Base-by-base conservation (phyloP, 2,329 filamentous ascomycete species). In the Ceratocystis harringtonii region DNA sequence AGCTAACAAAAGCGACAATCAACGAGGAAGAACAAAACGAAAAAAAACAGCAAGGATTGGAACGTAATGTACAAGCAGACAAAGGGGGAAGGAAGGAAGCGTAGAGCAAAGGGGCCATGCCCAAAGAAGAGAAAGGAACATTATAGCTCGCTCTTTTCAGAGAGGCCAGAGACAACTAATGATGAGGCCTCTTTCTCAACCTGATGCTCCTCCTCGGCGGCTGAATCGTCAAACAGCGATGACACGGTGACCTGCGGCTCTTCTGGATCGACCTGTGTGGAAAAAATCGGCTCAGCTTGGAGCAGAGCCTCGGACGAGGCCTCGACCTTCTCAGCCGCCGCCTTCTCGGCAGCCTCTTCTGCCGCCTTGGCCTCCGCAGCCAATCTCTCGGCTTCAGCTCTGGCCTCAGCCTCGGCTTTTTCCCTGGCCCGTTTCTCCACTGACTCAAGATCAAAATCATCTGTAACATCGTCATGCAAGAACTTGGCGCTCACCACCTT, bases 401-500 rank as follows among this genome's bases (percentile, higher is more conserved):
- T 12, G 44, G 72, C 70, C 65, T 71, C 70, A n/a, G 72, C 71
- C 69, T 75, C 71, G 4, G 74, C 71, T 2, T 74, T 76, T 2
- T 72, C 77, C 55, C 81, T 79, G 5, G 79, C 83, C 22, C 82
- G 81, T 8, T 80, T 76, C 62, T 84, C 82, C 71, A 88, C 81
- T 17, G 77, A 77, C 62, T 86, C 85, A 58, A 82, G 84, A 61
- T 87, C 85, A 71, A 95, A 97, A 72, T 95, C 85, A 63, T 94
- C 85, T 12, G 84, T 86, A 1, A 81, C 77, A 73, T 97, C 92
- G 44, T 80, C 77, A 6, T 89, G 85, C 45, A 81, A 79, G 50
- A 96, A 82, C 77, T 97, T 97, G 86, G 88, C 95, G 67, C 81
- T 81, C 6, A 88, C 89, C 66, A 94, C 88, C 69, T 92, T 85